A percentile compares a stretch with the other conserved stretches of the same genome.
phyloP scores from a whole-genome alignment of 2,329 filamentous ascomycete species.

The Didymella exigua region DNA sequence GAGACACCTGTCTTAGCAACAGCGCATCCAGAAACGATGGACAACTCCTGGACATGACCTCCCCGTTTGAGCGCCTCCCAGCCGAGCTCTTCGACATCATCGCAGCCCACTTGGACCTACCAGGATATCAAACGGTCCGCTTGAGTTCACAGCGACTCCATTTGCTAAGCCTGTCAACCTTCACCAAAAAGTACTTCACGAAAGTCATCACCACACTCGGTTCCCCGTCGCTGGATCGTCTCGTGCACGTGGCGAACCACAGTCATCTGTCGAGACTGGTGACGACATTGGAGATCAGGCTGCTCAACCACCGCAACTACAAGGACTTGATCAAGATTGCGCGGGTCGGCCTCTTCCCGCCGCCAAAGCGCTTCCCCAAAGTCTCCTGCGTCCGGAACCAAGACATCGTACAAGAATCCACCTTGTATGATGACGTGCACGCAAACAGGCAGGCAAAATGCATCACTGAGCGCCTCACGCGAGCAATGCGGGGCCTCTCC shows the following conservation, averaged over 20 bases:
- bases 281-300: slow-evolving; percentile 29
- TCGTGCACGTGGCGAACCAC: slow-evolving; percentile 25
- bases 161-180: slow-evolving; percentile 28
- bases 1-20: background rate
- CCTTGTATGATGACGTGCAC: slow-evolving; percentile 29
- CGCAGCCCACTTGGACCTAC: slow-evolving; percentile 21
- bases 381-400: slow-evolving; percentile 22
- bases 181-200: slow-evolving; percentile 31
- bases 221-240: slow-evolving; percentile 30
- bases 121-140: slow-evolving; percentile 28
- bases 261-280: slow-evolving; percentile 24
- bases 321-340: slow-evolving; percentile 26
- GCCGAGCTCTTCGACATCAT: slow-evolving; percentile 39
- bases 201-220: slow-evolving; percentile 31
- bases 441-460: slow-evolving; percentile 15
- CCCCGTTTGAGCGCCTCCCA: slow-evolving; percentile 35
- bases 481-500: slow-evolving; percentile 21
- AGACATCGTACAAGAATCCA: slow-evolving; percentile 29
- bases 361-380: slow-evolving; percentile 36
- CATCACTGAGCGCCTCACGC: slow-evolving; percentile 28
- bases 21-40: slow-evolving; percentile 2
- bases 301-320: slow-evolving; percentile 34
- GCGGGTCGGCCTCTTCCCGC: slow-evolving; percentile 33
- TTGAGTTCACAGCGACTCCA: slow-evolving; percentile 32
- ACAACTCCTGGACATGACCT: slow-evolving; percentile 24